These are phyloP conservation scores for Xylaria sp. DNA, from an alignment of 2,329 filamentous ascomycete species.

Conservation along the genomic window DNA sequence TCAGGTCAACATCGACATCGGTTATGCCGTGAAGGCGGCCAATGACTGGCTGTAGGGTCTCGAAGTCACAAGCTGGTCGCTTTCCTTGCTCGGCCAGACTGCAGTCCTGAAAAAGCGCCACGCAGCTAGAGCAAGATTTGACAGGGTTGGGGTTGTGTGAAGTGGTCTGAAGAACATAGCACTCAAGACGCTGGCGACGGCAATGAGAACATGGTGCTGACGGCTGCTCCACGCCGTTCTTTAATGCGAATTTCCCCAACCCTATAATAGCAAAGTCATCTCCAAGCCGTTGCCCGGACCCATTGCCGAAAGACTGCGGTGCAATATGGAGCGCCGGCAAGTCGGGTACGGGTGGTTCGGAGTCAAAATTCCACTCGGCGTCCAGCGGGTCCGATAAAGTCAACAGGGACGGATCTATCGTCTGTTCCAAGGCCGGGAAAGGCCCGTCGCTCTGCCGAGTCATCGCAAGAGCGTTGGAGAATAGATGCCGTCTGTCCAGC, in stretches of 20 bases:
- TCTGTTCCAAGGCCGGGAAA: background rate
- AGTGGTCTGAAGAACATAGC: slow-evolving; percentile 59
- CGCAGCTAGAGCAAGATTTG: slow-evolving; percentile 60
- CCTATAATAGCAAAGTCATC: background rate
- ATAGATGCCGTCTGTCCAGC: background rate
- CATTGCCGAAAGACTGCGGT: background rate
- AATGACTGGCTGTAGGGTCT: slow-evolving; percentile 58
- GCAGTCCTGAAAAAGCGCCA: slow-evolving; percentile 61
- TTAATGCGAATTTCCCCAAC: slow-evolving; percentile 24
- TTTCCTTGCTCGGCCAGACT: slow-evolving; percentile 58
- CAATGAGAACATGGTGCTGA: slow-evolving; percentile 57
- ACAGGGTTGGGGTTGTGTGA: slow-evolving; percentile 60
- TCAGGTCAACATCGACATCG: slow-evolving; percentile 44
- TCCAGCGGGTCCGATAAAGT: background rate
- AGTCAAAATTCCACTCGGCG: slow-evolving; percentile 45
- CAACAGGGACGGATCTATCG: slow-evolving; percentile 10
- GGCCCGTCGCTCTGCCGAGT: background rate
- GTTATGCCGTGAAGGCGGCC: slow-evolving; percentile 60
- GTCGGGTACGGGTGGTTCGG: background rate
- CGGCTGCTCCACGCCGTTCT: slow-evolving; percentile 55
- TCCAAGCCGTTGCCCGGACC: background rate
- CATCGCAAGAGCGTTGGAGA: background rate
- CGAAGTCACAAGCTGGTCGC: slow-evolving; percentile 56
- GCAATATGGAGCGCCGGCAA: background rate
- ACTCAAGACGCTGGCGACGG: slow-evolving; percentile 56